phyloP scores from a whole-genome alignment of 2,329 filamentous ascomycete genomes.

The Mariannaea sp. region DNA sequence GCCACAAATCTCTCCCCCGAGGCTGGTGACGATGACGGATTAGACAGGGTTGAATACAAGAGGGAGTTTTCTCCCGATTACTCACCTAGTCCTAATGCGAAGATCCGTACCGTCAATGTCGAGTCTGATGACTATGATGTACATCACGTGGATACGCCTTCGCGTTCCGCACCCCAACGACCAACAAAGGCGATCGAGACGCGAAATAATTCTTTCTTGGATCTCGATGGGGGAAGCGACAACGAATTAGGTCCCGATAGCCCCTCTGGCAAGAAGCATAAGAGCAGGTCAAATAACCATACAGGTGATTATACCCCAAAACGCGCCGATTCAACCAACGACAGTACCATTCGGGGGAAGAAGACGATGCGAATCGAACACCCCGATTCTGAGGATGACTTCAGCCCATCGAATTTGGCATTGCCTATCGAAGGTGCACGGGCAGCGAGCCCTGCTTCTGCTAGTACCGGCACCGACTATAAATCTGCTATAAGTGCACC shows the following conservation, averaged over 20 bases:
- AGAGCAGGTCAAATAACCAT: conserved; percentile 20
- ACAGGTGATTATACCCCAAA: neutral
- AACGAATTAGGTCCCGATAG: conserved; percentile 46
- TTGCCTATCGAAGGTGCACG: conserved; percentile 50
- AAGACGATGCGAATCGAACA: conserved; percentile 36
- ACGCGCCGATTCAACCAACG: conserved; percentile 21
- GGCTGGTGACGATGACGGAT: conserved; percentile 11
- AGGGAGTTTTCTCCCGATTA: conserved; percentile 77
- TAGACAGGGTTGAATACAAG: conserved; percentile 44
- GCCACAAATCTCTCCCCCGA: conserved; percentile 34
- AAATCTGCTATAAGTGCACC: conserved; percentile 49
- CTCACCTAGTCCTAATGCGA: conserved; percentile 71
- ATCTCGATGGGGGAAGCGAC: conserved; percentile 55
- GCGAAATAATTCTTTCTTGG: conserved; percentile 55
- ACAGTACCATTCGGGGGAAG: conserved; percentile 38
- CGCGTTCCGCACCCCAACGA: conserved; percentile 41
- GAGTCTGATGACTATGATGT: conserved; percentile 43
- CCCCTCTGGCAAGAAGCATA: conserved; percentile 20
- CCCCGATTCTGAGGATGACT: conserved; percentile 43
- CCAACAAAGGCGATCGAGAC: conserved; percentile 38
- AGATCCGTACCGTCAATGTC: conserved; percentile 67
- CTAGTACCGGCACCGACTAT: conserved; percentile 47
- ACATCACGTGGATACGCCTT: conserved; percentile 42
- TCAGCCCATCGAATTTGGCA: conserved; percentile 43
- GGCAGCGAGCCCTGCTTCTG: conserved; percentile 42